A percentile compares a stretch with the other conserved stretches of the same genome.
Evolutionary conservation across 1,139 yeast species (phyloP).

Genomic region (Scheffersomyces illinoinensis): DNA sequence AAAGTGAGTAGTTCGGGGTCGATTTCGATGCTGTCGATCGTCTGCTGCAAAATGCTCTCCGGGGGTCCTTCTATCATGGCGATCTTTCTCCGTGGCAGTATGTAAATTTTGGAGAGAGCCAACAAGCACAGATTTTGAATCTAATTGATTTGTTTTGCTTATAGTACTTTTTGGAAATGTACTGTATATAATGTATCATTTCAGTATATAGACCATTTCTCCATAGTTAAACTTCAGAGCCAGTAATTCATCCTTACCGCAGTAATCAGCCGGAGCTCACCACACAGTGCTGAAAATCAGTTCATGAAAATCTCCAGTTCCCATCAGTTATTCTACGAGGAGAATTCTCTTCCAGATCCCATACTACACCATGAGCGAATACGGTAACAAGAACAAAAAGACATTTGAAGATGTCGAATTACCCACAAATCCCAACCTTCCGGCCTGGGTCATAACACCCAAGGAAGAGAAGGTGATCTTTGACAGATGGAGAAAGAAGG

Average conservation of each 20-base stretch:
- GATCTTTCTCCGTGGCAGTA: neutral
- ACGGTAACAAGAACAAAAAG: conserved; percentile 24
- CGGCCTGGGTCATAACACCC: conserved; percentile 85
- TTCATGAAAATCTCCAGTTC: neutral
- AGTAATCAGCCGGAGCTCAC: neutral
- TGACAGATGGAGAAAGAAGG: conserved; percentile 72
- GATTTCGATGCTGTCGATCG: conserved; percentile 18
- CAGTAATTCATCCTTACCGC: neutral
- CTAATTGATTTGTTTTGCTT: neutral
- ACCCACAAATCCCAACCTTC: conserved; percentile 53
- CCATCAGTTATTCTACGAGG: neutral
- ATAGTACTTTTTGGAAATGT: neutral
- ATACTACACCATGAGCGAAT: conserved; percentile 11
- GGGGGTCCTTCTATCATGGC: conserved; percentile 34
- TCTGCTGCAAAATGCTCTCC: conserved; percentile 36
- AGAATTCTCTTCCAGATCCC: neutral
- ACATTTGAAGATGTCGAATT: conserved; percentile 42
- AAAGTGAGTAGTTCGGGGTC: conserved; percentile 51
- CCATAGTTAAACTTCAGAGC: neutral
- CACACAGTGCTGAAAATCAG: neutral
- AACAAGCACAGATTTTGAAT: neutral
- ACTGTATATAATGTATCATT: neutral
- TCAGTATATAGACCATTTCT: neutral
- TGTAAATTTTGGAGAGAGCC: neutral
- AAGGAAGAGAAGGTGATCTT: conserved; percentile 81